Percentiles rank a stretch among this genome's conserved stretches.
These are phyloP conservation scores for Asterochloris sp. DNA, from an alignment of 139 green algal species.

Conservation along the genomic window DNA sequence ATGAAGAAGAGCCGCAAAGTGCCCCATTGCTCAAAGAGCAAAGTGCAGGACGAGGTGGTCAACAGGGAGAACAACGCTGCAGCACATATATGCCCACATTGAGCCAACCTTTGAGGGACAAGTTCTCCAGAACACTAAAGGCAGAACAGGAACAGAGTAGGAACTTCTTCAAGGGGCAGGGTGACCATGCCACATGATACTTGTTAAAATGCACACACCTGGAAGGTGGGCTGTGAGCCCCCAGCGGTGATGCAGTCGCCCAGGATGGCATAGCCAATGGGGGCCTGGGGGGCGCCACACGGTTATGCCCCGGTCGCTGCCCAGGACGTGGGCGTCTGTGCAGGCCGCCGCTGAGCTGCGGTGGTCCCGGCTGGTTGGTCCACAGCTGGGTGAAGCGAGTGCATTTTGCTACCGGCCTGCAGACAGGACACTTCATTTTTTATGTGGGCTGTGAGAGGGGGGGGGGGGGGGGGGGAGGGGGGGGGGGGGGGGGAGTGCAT, in stretches of 20 bases:
- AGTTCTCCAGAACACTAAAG: too few relatives aligned
- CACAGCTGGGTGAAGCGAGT: constrained; percentile 65
- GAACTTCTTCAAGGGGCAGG: too few relatives aligned
- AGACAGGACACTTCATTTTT: not conserved
- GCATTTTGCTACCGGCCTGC: constrained; percentile 49
- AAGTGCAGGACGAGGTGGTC: not conserved
- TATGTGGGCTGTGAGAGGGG: too few relatives aligned
- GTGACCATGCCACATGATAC: too few relatives aligned
- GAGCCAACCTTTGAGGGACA: too few relatives aligned
- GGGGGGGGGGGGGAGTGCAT: too few relatives aligned
- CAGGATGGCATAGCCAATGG: constrained; percentile 68
- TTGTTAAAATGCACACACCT: constrained; percentile 23
- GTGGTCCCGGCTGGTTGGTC: constrained; percentile 27
- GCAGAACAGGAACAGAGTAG: too few relatives aligned
- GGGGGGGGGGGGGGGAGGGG: too few relatives aligned
- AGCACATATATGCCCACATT: too few relatives aligned
- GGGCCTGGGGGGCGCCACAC: constrained; percentile 77
- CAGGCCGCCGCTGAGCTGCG: not conserved
- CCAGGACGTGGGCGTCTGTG: constrained; percentile 32
- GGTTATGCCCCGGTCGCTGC: constrained; percentile 52
- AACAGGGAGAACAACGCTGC: not conserved
- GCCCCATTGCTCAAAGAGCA: not conserved
- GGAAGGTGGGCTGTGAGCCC: constrained; percentile 41
- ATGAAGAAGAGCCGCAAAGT: too few relatives aligned
- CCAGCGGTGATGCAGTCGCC: constrained; percentile 71